phyloP scores from a whole-genome alignment of 768 basidiomycete species.

The Boletales sp. region DNA sequence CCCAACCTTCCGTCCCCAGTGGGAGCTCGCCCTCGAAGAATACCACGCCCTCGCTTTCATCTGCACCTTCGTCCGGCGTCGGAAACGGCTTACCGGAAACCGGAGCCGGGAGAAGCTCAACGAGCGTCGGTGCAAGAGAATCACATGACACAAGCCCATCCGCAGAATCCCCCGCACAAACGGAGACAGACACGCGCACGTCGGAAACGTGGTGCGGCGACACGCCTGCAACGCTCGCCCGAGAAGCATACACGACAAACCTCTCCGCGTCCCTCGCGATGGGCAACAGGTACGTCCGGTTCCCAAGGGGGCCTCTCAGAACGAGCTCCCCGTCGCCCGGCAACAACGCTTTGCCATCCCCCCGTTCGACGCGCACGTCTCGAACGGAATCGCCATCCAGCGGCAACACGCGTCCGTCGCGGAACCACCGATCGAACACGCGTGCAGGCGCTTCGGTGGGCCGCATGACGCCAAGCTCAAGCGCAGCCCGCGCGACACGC shows the following conservation, averaged over 20 bases:
- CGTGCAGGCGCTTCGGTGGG: constrained; percentile 28
- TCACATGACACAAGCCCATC: constrained; percentile 33
- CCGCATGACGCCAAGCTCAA: constrained; percentile 54
- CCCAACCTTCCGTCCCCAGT: constrained; percentile 31
- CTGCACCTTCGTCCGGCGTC: constrained; percentile 60
- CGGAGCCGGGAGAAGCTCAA: constrained; percentile 66
- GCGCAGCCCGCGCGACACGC: constrained; percentile 74
- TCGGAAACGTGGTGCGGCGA: constrained; percentile 46
- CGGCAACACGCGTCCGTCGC: constrained; percentile 53
- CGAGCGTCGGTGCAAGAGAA: constrained; percentile 39
- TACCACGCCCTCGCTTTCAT: constrained; percentile 73
- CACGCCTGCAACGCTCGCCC: constrained; percentile 50
- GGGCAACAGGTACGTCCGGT: constrained; percentile 53
- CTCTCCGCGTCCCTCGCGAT: constrained; percentile 3
- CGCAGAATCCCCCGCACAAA: constrained; percentile 35
- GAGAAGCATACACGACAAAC: constrained; percentile 58
- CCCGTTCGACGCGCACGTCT: constrained; percentile 7
- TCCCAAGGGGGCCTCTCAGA: constrained; percentile 40
- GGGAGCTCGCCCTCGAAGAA: constrained; percentile 54
- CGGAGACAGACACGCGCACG: constrained; percentile 45
- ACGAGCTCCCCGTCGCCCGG: constrained; percentile 37
- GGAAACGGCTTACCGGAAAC: constrained; percentile 55
- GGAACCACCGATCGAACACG: constrained; percentile 61
- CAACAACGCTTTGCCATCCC: constrained; percentile 39
- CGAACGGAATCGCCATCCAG: constrained; percentile 10